Conservation (phyloP, 1,139 yeast genomes). For the Arxiozyma bovina region DNA sequence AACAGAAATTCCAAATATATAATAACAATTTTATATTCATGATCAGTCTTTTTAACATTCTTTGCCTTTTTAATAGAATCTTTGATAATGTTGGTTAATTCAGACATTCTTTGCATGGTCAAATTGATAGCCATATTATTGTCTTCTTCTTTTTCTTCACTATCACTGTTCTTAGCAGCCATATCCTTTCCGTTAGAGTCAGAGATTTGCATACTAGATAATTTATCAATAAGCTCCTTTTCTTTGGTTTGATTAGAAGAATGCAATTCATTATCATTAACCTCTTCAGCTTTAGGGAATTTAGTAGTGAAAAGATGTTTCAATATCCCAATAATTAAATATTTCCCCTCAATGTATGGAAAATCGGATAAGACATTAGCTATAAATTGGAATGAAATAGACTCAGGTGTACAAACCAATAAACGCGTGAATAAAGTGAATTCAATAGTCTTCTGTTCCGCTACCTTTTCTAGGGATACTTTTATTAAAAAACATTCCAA, state of each 20-base stretch:
- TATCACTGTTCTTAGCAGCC: constrained; percentile 7
- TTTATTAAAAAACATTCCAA: constrained; percentile 39
- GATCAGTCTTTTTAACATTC: constrained; percentile 7
- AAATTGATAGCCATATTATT: constrained; percentile 8
- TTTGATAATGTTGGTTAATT: constrained; percentile 11
- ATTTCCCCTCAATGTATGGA: constrained; percentile 54
- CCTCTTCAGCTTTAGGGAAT: neutral
- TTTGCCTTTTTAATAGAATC: constrained; percentile 11
- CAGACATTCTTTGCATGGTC: constrained; percentile 19
- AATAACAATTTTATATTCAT: constrained; percentile 14
- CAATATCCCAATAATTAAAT: constrained; percentile 55
- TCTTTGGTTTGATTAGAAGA: neutral
- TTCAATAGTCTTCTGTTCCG: constrained; percentile 24
- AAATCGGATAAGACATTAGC: constrained; percentile 56
- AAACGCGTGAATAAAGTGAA: constrained; percentile 50
- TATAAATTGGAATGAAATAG: constrained; percentile 49
- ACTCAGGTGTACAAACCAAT: constrained; percentile 50
- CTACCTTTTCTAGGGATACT: constrained; percentile 29
- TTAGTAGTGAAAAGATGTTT: constrained; percentile 46
- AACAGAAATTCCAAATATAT: constrained; percentile 12
- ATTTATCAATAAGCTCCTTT: neutral
- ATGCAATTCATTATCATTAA: neutral
- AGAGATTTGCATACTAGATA: neutral
- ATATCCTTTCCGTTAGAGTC: neutral
- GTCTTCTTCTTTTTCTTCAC: constrained; percentile 6